A percentile compares a stretch with the other conserved stretches of the same genome.
Conservation (phyloP, 441 rosid species). For the Flueggea neowawraea region DNA sequence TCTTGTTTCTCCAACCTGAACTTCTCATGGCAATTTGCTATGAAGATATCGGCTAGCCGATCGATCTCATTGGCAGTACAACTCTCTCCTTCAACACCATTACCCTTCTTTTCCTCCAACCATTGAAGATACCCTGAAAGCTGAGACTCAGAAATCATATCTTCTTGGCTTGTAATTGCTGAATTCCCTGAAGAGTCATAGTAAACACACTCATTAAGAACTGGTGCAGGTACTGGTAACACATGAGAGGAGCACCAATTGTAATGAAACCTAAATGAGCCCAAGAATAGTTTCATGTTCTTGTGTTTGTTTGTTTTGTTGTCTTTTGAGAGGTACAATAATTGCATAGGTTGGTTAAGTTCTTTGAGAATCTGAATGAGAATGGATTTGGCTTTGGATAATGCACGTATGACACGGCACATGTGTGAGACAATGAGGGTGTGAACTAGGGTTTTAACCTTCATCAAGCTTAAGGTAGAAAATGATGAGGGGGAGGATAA, state of each 20-base stretch:
- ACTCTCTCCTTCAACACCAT: slow-evolving; percentile 6
- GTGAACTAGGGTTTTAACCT: slow-evolving; percentile 57
- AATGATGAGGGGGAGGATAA: slow-evolving; percentile 31
- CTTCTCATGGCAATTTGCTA: slow-evolving; percentile 74
- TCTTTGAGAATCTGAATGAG: slow-evolving; percentile 39
- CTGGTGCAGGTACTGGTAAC: slow-evolving; percentile 58
- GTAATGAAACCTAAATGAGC: slow-evolving; percentile 85
- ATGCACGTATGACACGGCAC: slow-evolving; percentile 43
- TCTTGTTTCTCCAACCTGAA: slow-evolving; percentile 90
- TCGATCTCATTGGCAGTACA: slow-evolving; percentile 55
- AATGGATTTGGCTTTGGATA: slow-evolving; percentile 57
- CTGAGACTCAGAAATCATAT: slow-evolving; percentile 21
- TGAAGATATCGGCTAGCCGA: slow-evolving; percentile 73
- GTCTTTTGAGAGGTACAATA: slow-evolving; percentile 31
- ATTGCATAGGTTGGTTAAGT: slow-evolving; percentile 30
- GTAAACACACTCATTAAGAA: slow-evolving; percentile 45
- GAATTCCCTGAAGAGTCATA: slow-evolving; percentile 56
- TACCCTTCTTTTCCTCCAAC: slow-evolving; percentile 56
- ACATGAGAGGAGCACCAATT: slow-evolving; percentile 92
- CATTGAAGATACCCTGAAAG: slow-evolving; percentile 67
- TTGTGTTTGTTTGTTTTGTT: slow-evolving; percentile 27
- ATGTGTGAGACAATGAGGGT: slow-evolving; percentile 48
- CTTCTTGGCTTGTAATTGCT: slow-evolving; percentile 20
- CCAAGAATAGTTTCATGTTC: slow-evolving; percentile 47
- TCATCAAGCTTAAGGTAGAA: slow-evolving; percentile 42